Evolutionary conservation across 2,329 filamentous ascomycete species (phyloP).

Genomic region (Nothomitra cinnamomea): DNA sequence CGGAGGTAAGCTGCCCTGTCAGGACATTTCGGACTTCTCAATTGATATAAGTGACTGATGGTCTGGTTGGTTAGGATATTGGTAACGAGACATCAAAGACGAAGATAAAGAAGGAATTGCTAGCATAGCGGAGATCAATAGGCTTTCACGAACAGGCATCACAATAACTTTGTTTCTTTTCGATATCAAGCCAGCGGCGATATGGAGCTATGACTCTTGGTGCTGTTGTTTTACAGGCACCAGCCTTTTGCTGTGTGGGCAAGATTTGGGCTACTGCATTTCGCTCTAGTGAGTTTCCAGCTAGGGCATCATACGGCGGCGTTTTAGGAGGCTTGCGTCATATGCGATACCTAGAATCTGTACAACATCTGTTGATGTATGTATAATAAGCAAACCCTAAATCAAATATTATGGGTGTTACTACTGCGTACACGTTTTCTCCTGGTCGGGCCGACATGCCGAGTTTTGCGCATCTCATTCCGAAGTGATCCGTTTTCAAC

Average conservation of each 20-base stretch:
- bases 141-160: background rate
- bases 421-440: no score
- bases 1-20: conserved; percentile 35
- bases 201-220: background rate
- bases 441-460: no score
- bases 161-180: background rate
- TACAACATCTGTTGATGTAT: background rate
- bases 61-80: background rate
- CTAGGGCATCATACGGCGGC: background rate
- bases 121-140: background rate
- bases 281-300: background rate
- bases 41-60: background rate
- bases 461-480: no score
- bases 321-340: background rate
- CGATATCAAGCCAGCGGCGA: background rate
- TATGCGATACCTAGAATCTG: background rate
- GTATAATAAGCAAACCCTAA: background rate
- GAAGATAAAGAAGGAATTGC: conserved; percentile 2
- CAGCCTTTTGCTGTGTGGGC: background rate
- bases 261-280: background rate
- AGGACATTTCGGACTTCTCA: background rate
- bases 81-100: background rate
- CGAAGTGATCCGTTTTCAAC: no score
- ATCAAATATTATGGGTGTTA: no score
- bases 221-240: background rate